Base-by-base conservation (phyloP, 1,284 basidiomycete species). In the Ceratobasidium papillatum region DNA sequence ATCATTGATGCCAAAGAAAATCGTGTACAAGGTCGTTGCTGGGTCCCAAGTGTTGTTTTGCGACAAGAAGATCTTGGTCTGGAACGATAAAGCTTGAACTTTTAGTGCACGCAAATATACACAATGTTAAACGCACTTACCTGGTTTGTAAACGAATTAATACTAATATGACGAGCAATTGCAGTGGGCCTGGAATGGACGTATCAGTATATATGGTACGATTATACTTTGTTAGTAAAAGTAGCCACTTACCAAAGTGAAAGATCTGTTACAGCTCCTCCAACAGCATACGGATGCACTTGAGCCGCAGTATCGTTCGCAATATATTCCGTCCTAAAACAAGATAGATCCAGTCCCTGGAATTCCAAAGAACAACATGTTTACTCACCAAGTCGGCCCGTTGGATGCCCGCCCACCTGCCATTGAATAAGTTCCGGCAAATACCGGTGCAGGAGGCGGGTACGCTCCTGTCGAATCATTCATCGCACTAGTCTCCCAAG, bases 11-110 rank as follows among this genome's bases (percentile, higher is more conserved):
- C 82, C 83, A 61, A 84, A 84, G 79, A 83, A 83, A 12, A 82
- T 77, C 11, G 81, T 80, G 65, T 83, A 85, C 7, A 85, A 78
- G 3, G 84, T 84, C 17, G 81, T 82, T 12, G 80, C 73, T 0
- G 82, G 79, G 74, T 82, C 80, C 32, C 83, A 75, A 0, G 76
- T 62, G 72, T 84, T 81, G 0, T 79, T 79, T 74, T 83, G 82
- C 54, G 76, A 78, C 43, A 82, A 69, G 77, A 83, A 83, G 8
- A 80, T 79, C n/a, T 77, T 65, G 77, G 51, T 61, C 58, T 52
- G 45, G 4, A 25, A 27, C 43, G 19, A 12, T 75, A 52, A n/a
- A 22, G 30, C 11, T 32, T 14, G 47, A 4, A 49, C 4, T 4
- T 4, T 49, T 14, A 22, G 47, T 43, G 41, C 7, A 43, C 41